Evolutionary conservation across 495 filamentous ascomycete species (phyloP), one percentile per base, ranked within the genome.

Genomic region (Aspergillus wentii): DNA sequence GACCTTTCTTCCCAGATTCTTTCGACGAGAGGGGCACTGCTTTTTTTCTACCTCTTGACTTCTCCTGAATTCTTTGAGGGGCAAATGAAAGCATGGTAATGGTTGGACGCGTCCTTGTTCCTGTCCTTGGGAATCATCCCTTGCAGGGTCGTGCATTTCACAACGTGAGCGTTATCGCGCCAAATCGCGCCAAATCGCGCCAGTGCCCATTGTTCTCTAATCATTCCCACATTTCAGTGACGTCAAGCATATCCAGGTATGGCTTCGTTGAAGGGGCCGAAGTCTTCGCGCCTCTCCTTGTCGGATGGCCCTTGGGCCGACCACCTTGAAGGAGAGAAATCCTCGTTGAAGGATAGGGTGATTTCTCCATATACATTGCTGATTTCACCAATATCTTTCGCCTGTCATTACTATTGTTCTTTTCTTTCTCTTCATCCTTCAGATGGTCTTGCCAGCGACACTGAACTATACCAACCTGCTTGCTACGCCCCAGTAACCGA

Each of bases 231-330:
- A 64, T 56, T 59, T 59, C 42, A 23, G 54, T 65, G 64, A 70
- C 51, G 57, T 66, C 51, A 41, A 57, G 50, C 59, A 70, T 70
- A 70, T 65, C 60, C 45, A 66, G 56, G 59, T 43, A 70, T 67
- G 66, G 66, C 66, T 68, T 57, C 51, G 43, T 39, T 34, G 35
- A 54, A 63, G 57, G 59, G 59, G 52, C 38, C 41, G 35, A 54
- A 48, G 44, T 47, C 53, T 48, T 46, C 60, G 59, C 55, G 61
- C 56, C 41, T 41, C 50, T 58, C 57, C 57, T 43, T 62, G 52
- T 50, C 43, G 50, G 49, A 15, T 29, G 30, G 56, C 58, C 64
- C 59, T 57, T 40, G 54, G 47, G 53, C 35, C 56, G 53, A 50
- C 42, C 43, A 30, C 43, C 51, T 34, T 51, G 19, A 55, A 51